Conservation (phyloP, 805 yeast genomes). For the Ogataea glucozyma region DNA sequence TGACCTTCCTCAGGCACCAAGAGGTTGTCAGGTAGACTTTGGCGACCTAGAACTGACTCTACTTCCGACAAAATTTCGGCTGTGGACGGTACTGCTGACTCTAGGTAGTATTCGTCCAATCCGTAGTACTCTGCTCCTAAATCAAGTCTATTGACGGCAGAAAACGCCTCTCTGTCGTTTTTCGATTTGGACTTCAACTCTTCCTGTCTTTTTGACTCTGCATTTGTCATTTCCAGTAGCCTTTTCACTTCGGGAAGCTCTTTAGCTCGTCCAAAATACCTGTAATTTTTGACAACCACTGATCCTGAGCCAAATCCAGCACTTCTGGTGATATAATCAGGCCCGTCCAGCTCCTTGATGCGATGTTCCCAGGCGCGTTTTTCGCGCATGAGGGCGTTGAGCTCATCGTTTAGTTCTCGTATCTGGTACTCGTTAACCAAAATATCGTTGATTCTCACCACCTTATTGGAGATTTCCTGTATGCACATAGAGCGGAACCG, state of each 20-base stretch:
- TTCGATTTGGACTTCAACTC: conserved; percentile 17
- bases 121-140: conserved; percentile 47
- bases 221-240: conserved; percentile 38
- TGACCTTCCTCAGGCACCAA: conserved; percentile 18
- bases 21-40: conserved; percentile 22
- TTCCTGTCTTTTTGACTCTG: conserved; percentile 23
- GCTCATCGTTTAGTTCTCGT: conserved; percentile 70
- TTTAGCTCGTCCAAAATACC: conserved; percentile 82
- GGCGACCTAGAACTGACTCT: conserved; percentile 23
- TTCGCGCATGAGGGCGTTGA: conserved; percentile 68
- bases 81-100: conserved; percentile 15
- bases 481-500: conserved; percentile 64
- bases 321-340: conserved; percentile 48
- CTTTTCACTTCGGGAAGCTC: conserved; percentile 73
- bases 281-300: conserved; percentile 49
- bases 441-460: conserved; percentile 64
- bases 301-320: conserved; percentile 10
- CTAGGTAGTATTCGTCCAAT: conserved; percentile 36
- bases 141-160: conserved; percentile 13
- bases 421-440: conserved; percentile 59
- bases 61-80: conserved; percentile 17
- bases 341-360: conserved; percentile 71
- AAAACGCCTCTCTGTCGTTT: conserved; percentile 14
- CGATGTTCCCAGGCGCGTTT: conserved; percentile 77
- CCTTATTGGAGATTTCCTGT: conserved; percentile 60